A percentile compares a stretch with the other conserved stretches of the same genome.
phyloP scores from a whole-genome alignment of 805 yeast species.

The Candida easanensis region DNA sequence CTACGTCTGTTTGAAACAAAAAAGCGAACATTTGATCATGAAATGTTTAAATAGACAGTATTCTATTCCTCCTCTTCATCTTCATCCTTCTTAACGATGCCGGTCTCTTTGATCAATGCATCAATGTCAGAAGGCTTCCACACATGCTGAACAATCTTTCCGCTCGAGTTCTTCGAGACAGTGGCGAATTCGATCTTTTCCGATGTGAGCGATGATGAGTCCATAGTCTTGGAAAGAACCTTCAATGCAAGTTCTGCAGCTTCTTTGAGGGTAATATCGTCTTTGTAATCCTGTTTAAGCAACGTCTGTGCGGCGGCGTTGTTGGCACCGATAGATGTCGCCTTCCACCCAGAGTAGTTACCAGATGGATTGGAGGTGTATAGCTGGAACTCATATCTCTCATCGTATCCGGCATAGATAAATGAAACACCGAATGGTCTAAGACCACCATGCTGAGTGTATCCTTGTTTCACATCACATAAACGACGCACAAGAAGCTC shows the following conservation, averaged over 20 bases:
- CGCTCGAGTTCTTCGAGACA: conserved; percentile 46
- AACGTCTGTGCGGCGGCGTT: conserved; percentile 94
- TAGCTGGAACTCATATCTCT: conserved; percentile 83
- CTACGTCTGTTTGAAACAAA: background rate
- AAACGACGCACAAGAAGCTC: conserved; percentile 83
- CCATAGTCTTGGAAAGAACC: conserved; percentile 92
- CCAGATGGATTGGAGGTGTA: conserved; percentile 97
- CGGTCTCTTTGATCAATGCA: conserved; percentile 64
- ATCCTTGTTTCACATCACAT: conserved; percentile 95
- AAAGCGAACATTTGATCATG: no score
- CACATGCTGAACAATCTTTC: conserved; percentile 61
- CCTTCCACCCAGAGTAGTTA: conserved; percentile 97
- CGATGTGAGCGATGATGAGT: conserved; percentile 75
- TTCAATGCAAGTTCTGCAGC: conserved; percentile 88
- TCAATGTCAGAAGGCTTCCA: conserved; percentile 83
- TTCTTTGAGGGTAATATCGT: conserved; percentile 65
- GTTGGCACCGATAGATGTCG: conserved; percentile 95
- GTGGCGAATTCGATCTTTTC: conserved; percentile 95
- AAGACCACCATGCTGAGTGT: conserved; percentile 97
- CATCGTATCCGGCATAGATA: conserved; percentile 94
- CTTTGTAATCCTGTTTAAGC: conserved; percentile 91
- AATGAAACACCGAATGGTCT: conserved; percentile 98
- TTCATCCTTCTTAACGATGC: conserved; percentile 58
- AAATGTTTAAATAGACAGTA: no score
- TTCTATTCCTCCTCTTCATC: conserved; percentile 34